Evolutionary conservation across 495 filamentous ascomycete species (phyloP).

Genomic region (Aspergillus heteromorphus): DNA sequence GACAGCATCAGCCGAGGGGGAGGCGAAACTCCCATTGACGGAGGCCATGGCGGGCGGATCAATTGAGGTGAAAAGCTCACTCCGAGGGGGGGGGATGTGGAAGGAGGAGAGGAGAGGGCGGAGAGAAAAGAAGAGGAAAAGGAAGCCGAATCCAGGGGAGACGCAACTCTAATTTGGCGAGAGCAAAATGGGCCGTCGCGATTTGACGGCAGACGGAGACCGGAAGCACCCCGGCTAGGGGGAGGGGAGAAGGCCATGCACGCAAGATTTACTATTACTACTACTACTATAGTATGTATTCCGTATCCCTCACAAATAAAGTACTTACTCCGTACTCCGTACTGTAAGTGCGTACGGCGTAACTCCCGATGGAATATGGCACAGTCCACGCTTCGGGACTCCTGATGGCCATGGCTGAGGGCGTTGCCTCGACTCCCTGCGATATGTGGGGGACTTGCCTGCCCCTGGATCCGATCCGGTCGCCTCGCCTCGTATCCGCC

Average conservation of each 20-base stretch:
- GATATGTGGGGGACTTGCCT: neutral
- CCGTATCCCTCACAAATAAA: too few species aligned
- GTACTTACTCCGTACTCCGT: too few species aligned
- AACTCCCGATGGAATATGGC: too few species aligned
- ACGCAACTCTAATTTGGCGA: conserved; percentile 14
- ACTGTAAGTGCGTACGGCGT: too few species aligned
- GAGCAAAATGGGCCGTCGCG: neutral
- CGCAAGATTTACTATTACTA: neutral
- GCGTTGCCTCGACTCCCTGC: neutral
- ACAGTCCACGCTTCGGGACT: too few species aligned
- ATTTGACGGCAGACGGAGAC: neutral
- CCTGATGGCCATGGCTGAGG: too few species aligned
- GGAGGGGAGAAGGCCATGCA: neutral
- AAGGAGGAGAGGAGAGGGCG: conserved; percentile 10
- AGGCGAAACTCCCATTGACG: conserved; percentile 67
- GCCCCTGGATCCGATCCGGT: neutral
- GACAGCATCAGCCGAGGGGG: conserved; percentile 66
- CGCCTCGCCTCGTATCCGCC: neutral
- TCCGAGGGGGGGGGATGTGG: conserved; percentile 17
- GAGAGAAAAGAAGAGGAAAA: neutral
- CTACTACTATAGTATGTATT: too few species aligned
- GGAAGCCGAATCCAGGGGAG: conserved; percentile 8
- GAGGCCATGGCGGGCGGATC: conserved; percentile 47
- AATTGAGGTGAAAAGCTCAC: conserved; percentile 2
- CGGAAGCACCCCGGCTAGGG: neutral